A percentile compares a stretch with the other conserved stretches of the same genome.
Evolutionary conservation across 139 green algal genomes (phyloP).

Genomic region (Tetratostichococcus sp.): DNA sequence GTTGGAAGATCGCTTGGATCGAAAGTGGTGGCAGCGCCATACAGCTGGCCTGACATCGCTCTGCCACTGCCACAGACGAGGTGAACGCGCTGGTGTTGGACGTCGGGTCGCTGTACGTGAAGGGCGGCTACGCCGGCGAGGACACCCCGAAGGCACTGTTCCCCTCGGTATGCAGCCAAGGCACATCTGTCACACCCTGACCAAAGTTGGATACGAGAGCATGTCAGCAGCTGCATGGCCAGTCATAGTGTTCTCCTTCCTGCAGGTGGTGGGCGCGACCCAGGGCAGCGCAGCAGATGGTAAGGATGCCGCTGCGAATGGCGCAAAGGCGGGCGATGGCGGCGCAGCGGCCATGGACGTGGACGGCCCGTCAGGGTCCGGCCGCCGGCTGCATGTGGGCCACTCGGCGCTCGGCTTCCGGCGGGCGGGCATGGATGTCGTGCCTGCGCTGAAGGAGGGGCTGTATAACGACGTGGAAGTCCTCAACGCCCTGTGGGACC

Average conservation of each 20-base stretch:
- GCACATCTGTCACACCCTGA: too few relatives aligned
- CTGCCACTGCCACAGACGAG: constrained; percentile 85
- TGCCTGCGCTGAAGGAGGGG: constrained; percentile 42
- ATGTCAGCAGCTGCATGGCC: too few relatives aligned
- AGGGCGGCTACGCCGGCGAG: constrained; percentile 93
- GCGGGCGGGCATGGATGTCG: constrained; percentile 66
- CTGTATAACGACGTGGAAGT: constrained; percentile 73
- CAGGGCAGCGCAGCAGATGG: neutral
- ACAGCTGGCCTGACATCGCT: too few relatives aligned
- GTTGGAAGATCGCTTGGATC: too few relatives aligned
- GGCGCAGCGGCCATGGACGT: constrained; percentile 30
- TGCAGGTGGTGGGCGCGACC: neutral
- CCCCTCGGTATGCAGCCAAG: constrained; percentile 64
- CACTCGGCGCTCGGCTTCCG: constrained; percentile 38
- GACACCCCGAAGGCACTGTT: constrained; percentile 93
- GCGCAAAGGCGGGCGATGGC: constrained; percentile 5
- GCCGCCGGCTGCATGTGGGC: constrained; percentile 41
- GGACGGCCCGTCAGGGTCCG: constrained; percentile 9
- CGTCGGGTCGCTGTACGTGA: constrained; percentile 69
- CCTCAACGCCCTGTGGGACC: constrained; percentile 64
- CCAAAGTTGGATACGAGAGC: too few relatives aligned
- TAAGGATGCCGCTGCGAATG: neutral
- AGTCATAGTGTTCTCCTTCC: too few relatives aligned
- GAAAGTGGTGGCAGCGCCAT: too few relatives aligned
- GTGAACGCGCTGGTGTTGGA: constrained; percentile 93